Evolutionary conservation across 2,329 filamentous ascomycete genomes (phyloP), one percentile per base, ranked within the genome.

Genomic region (Aspergillus floridensis): DNA sequence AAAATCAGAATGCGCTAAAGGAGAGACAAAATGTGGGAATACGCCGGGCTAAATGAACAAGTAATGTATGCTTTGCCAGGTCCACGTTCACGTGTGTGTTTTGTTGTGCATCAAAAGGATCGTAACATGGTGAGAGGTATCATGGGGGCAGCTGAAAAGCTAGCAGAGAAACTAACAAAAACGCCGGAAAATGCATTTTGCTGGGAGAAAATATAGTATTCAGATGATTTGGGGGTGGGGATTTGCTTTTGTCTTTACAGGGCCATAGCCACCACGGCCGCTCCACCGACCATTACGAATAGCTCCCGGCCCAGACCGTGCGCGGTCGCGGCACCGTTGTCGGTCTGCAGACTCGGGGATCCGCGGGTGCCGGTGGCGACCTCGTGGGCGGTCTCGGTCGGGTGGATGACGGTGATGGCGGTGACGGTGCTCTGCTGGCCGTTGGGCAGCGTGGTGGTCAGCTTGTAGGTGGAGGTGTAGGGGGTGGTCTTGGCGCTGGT

Each of bases 341-440:
- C 74, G 12, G 76, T 76, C 61, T 80, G 78, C 60, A 81, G 67
- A 38, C 74, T 70, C 6, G 79, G 77, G 4, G 70, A 63, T 3
- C 65, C 63, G 0, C 66, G 62, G 10, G 66, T 67, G 12, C 67
- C 61, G 16, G 68, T 70, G 3, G 65, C 58, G 24, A 61, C 67
- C 1, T 66, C 68, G 5, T 63, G 60, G 24, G 65, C 58, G 14
- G 73, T 72, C 22, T 58, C 56, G 21, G 65, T 65, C 10, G 77
- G 76, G 48, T 77, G 71, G 49, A 81, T 75, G 35, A 81, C 70
- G 2, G 79, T 77, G n/a, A 80, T 68, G 44, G 76, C 72, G 11
- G 79, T 81, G 59, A 78, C 71, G 47, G 79, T 80, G 62, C 70
- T 72, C 22, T 74, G 56, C 16, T 66, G 69, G n/a, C 79, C 79